Percentiles rank a stretch among this genome's conserved stretches.
Evolutionary conservation across 2,329 filamentous ascomycete species (phyloP).

Genomic region (Beauveria pseudobassiana): DNA sequence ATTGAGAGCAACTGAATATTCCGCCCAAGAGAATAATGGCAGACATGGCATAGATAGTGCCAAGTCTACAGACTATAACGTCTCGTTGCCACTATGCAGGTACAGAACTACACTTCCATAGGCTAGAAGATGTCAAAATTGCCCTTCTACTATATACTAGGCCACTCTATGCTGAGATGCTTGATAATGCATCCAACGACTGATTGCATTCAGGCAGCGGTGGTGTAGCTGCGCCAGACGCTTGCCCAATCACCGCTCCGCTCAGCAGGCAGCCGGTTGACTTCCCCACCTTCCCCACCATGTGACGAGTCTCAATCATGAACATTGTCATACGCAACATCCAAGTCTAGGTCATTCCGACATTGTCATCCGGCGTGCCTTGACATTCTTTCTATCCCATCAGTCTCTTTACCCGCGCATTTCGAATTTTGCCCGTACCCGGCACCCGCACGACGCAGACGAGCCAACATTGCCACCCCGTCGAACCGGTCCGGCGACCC

Average conservation of each 20-base stretch:
- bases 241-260: no score
- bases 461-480: neutral
- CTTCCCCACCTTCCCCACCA: conserved; percentile 4
- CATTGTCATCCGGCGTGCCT: neutral
- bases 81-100: no score
- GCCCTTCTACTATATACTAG: no score
- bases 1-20: no score
- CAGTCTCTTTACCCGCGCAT: neutral
- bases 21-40: fast-evolving
- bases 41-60: no score
- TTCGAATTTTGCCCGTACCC: neutral
- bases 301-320: conserved; percentile 4
- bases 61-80: no score
- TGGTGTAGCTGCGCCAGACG: no score
- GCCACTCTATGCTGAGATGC: no score
- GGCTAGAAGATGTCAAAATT: no score
- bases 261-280: neutral
- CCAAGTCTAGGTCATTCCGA: neutral
- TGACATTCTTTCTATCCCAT: neutral
- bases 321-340: neutral
- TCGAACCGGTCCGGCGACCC: neutral
- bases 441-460: neutral
- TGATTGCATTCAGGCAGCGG: no score
- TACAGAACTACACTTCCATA: no score
- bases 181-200: no score